Conservation (phyloP, 2,329 filamentous ascomycete species). For the Monosporascus sp. region DNA sequence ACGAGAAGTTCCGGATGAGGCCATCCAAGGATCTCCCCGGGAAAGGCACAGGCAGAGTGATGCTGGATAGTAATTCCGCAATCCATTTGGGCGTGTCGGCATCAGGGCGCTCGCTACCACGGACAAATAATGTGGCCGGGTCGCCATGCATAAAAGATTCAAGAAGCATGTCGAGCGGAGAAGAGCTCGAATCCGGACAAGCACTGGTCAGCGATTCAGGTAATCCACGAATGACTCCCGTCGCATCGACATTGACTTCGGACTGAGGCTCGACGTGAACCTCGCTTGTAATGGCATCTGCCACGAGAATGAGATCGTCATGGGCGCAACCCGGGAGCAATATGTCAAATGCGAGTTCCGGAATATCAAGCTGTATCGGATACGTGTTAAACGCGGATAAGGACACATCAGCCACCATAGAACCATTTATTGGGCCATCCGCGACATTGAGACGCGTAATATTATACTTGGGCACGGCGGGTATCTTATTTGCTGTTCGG, state of each 20-base stretch:
- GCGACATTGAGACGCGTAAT: slow-evolving; percentile 75
- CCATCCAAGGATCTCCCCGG: slow-evolving; percentile 76
- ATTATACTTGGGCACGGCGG: slow-evolving; percentile 73
- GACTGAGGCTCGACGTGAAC: slow-evolving; percentile 64
- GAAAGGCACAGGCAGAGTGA: slow-evolving; percentile 80
- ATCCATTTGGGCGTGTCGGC: slow-evolving; percentile 76
- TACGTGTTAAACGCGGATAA: slow-evolving; percentile 70
- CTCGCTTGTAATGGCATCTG: slow-evolving; percentile 63
- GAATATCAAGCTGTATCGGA: slow-evolving; percentile 70
- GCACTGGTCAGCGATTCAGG: slow-evolving; percentile 65
- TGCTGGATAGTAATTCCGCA: slow-evolving; percentile 68
- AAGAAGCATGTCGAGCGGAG: slow-evolving; percentile 79
- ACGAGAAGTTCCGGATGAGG: slow-evolving; percentile 80
- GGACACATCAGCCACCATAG: slow-evolving; percentile 76
- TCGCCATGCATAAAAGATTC: slow-evolving; percentile 76
- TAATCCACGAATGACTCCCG: slow-evolving; percentile 66
- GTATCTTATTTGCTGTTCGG: slow-evolving; percentile 61
- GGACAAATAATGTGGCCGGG: slow-evolving; percentile 74
- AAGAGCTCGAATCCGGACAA: slow-evolving; percentile 73
- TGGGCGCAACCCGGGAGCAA: slow-evolving; percentile 75
- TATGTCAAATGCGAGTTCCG: slow-evolving; percentile 77
- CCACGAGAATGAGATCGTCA: slow-evolving; percentile 70
- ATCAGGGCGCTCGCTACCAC: slow-evolving; percentile 64
- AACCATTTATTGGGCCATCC: slow-evolving; percentile 57
- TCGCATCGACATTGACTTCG: slow-evolving; percentile 63